phyloP scores from a whole-genome alignment of 352 stramenopile genomes.

The Globisporangium perplexum region DNA sequence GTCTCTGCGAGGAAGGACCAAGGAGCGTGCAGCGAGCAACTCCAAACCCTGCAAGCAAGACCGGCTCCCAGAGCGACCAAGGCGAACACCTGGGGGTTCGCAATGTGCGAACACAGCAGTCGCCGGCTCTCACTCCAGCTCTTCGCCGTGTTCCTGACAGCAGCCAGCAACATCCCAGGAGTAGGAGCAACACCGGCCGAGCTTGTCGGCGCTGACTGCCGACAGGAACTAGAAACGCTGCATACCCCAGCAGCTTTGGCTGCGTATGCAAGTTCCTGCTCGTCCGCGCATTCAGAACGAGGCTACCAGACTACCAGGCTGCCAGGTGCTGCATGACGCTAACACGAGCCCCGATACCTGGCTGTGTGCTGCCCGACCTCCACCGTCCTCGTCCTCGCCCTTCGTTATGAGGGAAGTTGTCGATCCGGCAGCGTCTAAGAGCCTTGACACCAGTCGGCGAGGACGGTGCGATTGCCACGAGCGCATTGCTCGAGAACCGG shows the following conservation, averaged over 20 bases:
- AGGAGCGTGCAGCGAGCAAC: not conserved
- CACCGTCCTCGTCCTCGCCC: no score
- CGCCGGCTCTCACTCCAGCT: not conserved
- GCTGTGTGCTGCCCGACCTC: no score
- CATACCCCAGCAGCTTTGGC: not conserved
- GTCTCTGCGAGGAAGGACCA: not conserved
- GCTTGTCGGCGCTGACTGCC: not conserved
- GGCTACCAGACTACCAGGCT: no score
- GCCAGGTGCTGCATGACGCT: no score
- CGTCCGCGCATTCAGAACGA: not conserved
- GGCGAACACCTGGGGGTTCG: not conserved
- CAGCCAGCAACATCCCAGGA: not conserved
- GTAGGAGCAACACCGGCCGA: not conserved
- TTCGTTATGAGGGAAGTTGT: no score
- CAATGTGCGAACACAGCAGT: not conserved
- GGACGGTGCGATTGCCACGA: no score
- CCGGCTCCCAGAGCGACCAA: not conserved
- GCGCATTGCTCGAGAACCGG: no score
- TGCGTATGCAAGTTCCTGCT: not conserved
- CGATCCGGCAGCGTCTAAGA: no score
- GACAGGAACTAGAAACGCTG: not conserved
- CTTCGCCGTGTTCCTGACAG: not conserved
- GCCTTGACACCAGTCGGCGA: no score
- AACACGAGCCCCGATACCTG: no score
- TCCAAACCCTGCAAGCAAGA: constrained; percentile 1